Conservation (phyloP, 345 rosid genomes). For the Carallia brachiata region DNA sequence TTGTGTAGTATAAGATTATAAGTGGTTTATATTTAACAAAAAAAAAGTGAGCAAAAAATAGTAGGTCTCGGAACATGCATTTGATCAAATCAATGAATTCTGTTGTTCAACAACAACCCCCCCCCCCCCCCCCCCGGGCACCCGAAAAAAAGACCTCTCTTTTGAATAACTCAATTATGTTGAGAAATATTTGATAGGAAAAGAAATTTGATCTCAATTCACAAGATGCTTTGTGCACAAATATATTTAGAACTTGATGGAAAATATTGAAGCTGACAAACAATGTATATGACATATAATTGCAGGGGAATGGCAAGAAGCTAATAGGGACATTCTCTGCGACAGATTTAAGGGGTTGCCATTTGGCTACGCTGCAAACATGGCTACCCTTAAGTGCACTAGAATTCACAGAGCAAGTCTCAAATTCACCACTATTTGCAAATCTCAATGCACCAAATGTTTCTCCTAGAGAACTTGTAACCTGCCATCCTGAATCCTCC, state of each 20-base stretch:
- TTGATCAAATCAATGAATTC: too few species aligned
- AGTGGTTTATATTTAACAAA: too few species aligned
- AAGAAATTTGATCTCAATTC: too few species aligned
- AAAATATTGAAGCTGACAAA: too few species aligned
- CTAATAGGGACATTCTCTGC: conserved; percentile 74
- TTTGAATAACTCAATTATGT: neutral
- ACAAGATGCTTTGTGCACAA: too few species aligned
- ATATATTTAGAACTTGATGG: too few species aligned
- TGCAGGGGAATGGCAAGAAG: conserved; percentile 64
- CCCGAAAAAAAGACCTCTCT: too few species aligned
- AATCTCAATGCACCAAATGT: conserved; percentile 12
- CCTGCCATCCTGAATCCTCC: conserved; percentile 40
- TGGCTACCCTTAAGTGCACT: conserved; percentile 55
- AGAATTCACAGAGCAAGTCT: conserved; percentile 51
- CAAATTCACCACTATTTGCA: conserved; percentile 31
- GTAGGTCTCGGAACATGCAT: too few species aligned
- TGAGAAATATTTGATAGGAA: neutral
- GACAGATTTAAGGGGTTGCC: conserved; percentile 75
- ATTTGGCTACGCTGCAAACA: conserved; percentile 46
- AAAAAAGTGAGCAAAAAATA: too few species aligned
- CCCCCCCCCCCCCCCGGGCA: too few species aligned
- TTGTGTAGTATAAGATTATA: too few species aligned
- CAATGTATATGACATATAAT: neutral
- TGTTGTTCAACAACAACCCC: too few species aligned
- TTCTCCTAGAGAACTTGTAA: conserved; percentile 41